These are phyloP conservation scores for Russula compacta DNA, from an alignment of 768 basidiomycete genomes.

Conservation along the genomic window DNA sequence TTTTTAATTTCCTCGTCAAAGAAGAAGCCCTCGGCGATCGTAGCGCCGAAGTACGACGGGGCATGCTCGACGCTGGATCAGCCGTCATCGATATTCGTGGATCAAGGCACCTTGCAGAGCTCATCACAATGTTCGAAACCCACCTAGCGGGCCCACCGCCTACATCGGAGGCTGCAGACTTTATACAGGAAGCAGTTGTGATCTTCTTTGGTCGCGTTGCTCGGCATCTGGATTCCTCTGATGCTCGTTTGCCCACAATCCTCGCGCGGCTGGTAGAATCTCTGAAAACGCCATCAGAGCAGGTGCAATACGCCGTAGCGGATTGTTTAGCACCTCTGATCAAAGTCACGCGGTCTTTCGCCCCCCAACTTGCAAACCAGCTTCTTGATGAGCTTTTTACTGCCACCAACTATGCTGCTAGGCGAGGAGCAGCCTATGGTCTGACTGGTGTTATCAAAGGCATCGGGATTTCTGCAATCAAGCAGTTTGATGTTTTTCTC, in stretches of 20 bases:
- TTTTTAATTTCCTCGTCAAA: slow-evolving; percentile 83
- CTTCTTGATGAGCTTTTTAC: slow-evolving; percentile 71
- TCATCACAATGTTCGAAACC: slow-evolving; percentile 76
- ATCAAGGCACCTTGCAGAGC: slow-evolving; percentile 51
- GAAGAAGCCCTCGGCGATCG: slow-evolving; percentile 85
- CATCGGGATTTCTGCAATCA: slow-evolving; percentile 77
- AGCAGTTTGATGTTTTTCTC: slow-evolving; percentile 70
- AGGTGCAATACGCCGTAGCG: slow-evolving; percentile 93
- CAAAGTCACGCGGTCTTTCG: slow-evolving; percentile 50
- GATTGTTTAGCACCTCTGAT: slow-evolving; percentile 91
- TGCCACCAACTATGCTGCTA: slow-evolving; percentile 77
- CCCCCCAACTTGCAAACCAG: slow-evolving; percentile 58
- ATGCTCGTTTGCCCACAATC: slow-evolving; percentile 69
- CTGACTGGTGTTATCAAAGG: slow-evolving; percentile 89
- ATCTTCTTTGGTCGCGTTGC: slow-evolving; percentile 92
- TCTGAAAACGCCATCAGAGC: slow-evolving; percentile 87
- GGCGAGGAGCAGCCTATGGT: slow-evolving; percentile 98
- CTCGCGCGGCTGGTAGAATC: slow-evolving; percentile 83
- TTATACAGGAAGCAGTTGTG: slow-evolving; percentile 90
- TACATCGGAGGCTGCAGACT: slow-evolving; percentile 67
- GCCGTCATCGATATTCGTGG: slow-evolving; percentile 81
- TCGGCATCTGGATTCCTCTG: slow-evolving; percentile 70
- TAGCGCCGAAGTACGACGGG: slow-evolving; percentile 66
- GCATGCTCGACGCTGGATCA: slow-evolving; percentile 81
- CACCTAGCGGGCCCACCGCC: slow-evolving; percentile 45